Evolutionary conservation across 2,329 filamentous ascomycete genomes (phyloP).

Genomic region (Gnomoniopsis sp.): DNA sequence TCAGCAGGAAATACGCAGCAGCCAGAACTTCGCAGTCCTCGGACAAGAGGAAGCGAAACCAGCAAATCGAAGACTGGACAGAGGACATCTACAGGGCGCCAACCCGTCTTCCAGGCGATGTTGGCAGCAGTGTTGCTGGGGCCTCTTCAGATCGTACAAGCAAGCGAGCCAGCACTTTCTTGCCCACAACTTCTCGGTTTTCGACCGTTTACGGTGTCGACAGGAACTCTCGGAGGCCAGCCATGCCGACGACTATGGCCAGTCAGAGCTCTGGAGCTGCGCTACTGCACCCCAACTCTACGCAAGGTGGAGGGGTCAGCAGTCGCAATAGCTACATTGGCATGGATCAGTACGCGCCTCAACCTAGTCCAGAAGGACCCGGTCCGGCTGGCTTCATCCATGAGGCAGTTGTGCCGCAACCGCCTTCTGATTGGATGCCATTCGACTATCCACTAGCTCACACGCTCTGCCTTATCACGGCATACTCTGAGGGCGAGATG

Average conservation of each 20-base stretch:
- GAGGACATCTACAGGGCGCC: conserved; percentile 96
- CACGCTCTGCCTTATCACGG: conserved; percentile 89
- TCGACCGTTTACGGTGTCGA: conserved; percentile 84
- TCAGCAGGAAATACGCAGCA: conserved; percentile 81
- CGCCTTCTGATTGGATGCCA: conserved; percentile 94
- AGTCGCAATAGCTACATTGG: conserved; percentile 64
- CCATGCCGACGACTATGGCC: conserved; percentile 86
- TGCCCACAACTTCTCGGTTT: conserved; percentile 92
- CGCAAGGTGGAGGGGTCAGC: conserved; percentile 67
- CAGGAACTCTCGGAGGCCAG: conserved; percentile 45
- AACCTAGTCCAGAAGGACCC: conserved; percentile 61
- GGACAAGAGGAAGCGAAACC: conserved; percentile 78
- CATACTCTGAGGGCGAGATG: conserved; percentile 92
- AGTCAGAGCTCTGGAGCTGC: conserved; percentile 77
- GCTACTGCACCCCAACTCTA: conserved; percentile 64
- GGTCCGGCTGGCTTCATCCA: conserved; percentile 95
- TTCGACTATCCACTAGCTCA: conserved; percentile 95
- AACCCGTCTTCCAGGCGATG: conserved; percentile 72
- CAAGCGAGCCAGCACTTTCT: conserved; percentile 79
- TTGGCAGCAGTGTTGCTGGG: conserved; percentile 59
- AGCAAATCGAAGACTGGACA: conserved; percentile 96
- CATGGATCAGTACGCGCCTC: conserved; percentile 49
- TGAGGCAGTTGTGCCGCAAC: conserved; percentile 91
- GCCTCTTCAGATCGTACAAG: conserved; percentile 64
- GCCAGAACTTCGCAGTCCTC: conserved; percentile 79